These are phyloP conservation scores for Globisporangium recalcitrans DNA, from an alignment of 352 stramenopile genomes.

Conservation along the genomic window DNA sequence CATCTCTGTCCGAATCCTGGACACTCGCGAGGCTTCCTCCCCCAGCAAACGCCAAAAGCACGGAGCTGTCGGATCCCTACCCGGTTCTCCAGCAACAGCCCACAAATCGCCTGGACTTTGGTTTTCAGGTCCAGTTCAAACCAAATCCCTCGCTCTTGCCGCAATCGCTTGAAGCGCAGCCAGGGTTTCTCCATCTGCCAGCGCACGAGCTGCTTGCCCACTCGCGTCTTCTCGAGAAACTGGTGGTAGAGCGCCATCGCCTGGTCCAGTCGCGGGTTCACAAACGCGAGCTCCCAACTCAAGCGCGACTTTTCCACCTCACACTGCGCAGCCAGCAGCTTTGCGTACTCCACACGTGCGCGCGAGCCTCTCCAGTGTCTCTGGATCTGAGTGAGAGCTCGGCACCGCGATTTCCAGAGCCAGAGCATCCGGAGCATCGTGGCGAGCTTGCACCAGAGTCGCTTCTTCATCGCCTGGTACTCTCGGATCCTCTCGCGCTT, in stretches of 20 bases:
- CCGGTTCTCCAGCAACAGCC: background rate
- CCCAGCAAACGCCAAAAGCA: background rate
- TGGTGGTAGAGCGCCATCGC: conserved; percentile 1
- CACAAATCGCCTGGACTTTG: conserved; percentile 1
- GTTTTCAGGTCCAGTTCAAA: background rate
- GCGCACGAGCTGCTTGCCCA: background rate
- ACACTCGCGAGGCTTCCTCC: background rate
- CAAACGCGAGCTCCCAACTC: conserved; percentile 5
- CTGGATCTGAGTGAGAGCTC: background rate
- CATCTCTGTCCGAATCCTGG: background rate
- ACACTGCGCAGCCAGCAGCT: background rate
- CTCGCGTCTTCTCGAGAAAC: conserved; percentile 1
- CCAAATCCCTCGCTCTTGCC: conserved; percentile 1
- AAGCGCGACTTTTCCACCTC: background rate
- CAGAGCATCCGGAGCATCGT: background rate
- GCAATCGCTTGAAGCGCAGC: conserved; percentile 12
- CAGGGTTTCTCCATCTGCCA: conserved; percentile 19
- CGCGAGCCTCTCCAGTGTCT: conserved; percentile 8
- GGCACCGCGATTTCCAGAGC: conserved; percentile 10
- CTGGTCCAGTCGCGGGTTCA: conserved; percentile 1
- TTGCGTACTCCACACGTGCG: conserved; percentile 1
- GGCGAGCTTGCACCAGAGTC: conserved; percentile 6
- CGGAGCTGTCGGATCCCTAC: background rate
- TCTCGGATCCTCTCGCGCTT: conserved; percentile 9
- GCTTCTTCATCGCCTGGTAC: background rate